A percentile compares a stretch with the other conserved stretches of the same genome.
Conservation (phyloP, 306 rosid genomes). For the Citrullus mucosospermus region DNA sequence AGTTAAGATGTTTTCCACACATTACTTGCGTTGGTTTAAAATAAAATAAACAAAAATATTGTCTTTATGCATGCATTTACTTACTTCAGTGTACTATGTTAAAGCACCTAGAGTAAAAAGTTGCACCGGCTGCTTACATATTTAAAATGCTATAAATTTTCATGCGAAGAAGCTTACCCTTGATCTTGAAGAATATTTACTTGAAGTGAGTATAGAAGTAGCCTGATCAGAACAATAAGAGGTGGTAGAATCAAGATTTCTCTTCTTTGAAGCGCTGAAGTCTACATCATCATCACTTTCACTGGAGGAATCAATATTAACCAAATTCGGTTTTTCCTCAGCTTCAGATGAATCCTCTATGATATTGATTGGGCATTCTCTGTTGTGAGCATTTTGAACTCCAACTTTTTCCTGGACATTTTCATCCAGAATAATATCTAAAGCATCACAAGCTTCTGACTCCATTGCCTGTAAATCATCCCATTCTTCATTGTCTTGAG, state of each 20-base stretch:
- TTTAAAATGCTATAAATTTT: background rate
- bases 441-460: constrained; percentile 55
- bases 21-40: background rate
- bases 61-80: background rate
- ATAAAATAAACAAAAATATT: background rate
- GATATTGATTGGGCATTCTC: constrained; percentile 16
- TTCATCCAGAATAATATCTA: constrained; percentile 31
- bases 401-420: constrained; percentile 7
- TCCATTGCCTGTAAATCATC: constrained; percentile 73
- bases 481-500: constrained; percentile 73
- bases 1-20: background rate
- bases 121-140: background rate
- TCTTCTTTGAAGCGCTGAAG: constrained; percentile 17
- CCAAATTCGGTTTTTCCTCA: constrained; percentile 20
- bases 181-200: constrained; percentile 22
- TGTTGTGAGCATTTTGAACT: constrained; percentile 5
- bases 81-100: background rate
- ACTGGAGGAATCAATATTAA: constrained; percentile 57
- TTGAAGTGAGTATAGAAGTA: constrained; percentile 5
- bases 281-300: constrained; percentile 46
- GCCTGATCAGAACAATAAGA: constrained; percentile 10
- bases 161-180: constrained; percentile 19
- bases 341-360: constrained; percentile 32
- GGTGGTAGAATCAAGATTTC: constrained; percentile 8
- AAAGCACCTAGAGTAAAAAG: background rate